These are phyloP conservation scores for Tulasnella sp. DNA, from an alignment of 768 basidiomycete genomes.

Conservation along the genomic window DNA sequence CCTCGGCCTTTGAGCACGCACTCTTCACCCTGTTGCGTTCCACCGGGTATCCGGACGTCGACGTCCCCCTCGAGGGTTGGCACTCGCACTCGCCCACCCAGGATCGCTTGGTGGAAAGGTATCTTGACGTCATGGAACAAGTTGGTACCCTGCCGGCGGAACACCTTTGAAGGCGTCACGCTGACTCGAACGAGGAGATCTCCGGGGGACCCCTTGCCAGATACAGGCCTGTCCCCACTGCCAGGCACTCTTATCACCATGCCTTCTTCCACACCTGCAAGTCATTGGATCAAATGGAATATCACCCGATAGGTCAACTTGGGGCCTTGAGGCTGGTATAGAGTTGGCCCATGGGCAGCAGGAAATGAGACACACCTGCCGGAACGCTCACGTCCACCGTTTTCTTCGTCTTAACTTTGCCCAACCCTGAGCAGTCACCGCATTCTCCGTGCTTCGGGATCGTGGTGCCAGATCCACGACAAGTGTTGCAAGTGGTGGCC, in stretches of 20 bases:
- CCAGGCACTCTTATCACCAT: conserved; percentile 82
- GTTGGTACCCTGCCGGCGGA: conserved; percentile 87
- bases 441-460: conserved; percentile 79
- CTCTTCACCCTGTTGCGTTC: conserved; percentile 96
- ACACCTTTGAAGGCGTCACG: conserved; percentile 77
- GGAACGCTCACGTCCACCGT: conserved; percentile 79
- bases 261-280: conserved; percentile 85
- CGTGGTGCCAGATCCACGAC: conserved; percentile 74
- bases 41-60: conserved; percentile 84
- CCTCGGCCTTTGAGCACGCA: conserved; percentile 91
- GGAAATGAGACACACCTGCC: conserved; percentile 55
- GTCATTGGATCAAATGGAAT: neutral
- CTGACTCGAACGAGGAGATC: conserved; percentile 84
- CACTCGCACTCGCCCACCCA: conserved; percentile 90
- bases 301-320: neutral
- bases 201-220: conserved; percentile 71
- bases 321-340: neutral
- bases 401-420: conserved; percentile 78
- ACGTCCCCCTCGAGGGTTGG: conserved; percentile 95
- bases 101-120: conserved; percentile 83
- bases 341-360: neutral
- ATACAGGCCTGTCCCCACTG: conserved; percentile 78
- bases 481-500: conserved; percentile 83
- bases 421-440: conserved; percentile 75
- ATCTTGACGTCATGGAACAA: conserved; percentile 86